Base-by-base conservation (phyloP, 768 basidiomycete genomes). In the Lentinula guzmanii region DNA sequence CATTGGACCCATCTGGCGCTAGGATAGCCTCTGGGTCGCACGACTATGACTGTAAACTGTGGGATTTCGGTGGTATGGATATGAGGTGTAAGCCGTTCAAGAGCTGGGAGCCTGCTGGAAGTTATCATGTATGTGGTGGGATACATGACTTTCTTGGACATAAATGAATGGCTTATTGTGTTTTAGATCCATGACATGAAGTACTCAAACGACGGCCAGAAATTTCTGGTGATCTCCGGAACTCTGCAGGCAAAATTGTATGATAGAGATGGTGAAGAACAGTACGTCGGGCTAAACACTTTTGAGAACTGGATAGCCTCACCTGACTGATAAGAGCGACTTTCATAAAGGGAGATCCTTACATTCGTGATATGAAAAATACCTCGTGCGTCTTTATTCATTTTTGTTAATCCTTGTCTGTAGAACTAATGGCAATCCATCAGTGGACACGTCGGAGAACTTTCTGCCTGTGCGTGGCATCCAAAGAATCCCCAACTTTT, bases 1-100 rank as follows among this genome's bases (percentile, higher is more conserved):
- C 94, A 0, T 77, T 98, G 52, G 97, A 99, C 74, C 92, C 95
- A 6, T 92, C 95, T 21, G 97, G 97, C 61, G 95, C 96, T 11
- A 86, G 97, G 39, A 76, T 99, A 34, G 75, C 92, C 16, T 91
- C 93, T 8, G 97, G 97, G 15, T 93, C 93, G 18, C 90, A 98
- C 75, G 97, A 99, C 72, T 98, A 98, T 70, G 97, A 99, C 74
- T 88, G 90, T 74, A 98, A 98, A 76, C 74, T 99, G 58, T 99
- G 96, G 95, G 97, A 99, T 74, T 98, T 98, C 74, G 96, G 96
- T 67, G 97, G 97, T 15, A 99, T 99, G 97, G 90, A 92, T 69
- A 77, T 81, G 64, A 77, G 86, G 65, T 87, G 89, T 74, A 93
- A 93, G 74, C 95, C 97, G 15, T 98, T 99, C 84, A 91, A 95